Base-by-base conservation (phyloP, 1,139 yeast species). In the Ogataea hybrid region DNA sequence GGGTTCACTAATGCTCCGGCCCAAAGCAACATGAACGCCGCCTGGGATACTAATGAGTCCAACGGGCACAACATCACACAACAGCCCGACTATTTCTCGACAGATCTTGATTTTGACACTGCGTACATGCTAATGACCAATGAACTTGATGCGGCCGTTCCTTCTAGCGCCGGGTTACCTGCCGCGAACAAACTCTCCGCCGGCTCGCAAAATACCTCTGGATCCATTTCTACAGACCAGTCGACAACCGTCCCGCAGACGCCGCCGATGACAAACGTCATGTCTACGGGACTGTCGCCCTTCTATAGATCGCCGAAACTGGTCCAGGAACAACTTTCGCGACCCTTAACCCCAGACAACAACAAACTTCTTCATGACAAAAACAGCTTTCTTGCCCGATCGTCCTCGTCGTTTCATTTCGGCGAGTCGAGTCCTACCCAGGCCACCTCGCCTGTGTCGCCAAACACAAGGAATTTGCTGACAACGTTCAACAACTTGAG, bases 91-190 rank as follows among this genome's bases (percentile, higher is more conserved):
- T 51, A 48, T 23, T 53, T 53, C 32, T 44, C 53, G 1, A 32
- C 54, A 3, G 61, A 58, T 36, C 44, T 59, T 34, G 64, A 60
- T 33, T 60, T 60, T 39, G 64, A 60, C 31, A 58, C 63, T 2
- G 64, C 64, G 2, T 60, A 60, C 36, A 44, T 52, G 53, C 49
- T 59, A 27, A 58, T 60, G 54, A 53, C 55, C 5, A 56, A 49
- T 14, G 57, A 53, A n/a, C 23, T 48, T 14, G 44, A 38, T 31
- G 35, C 44, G n/a, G 39, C 18, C 5, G 42, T 46, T 9, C 28
- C 31, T 22, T 35, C 44, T 15, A 16, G 21, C 5, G 12, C 30
- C 41, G 35, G 32, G 30, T 12, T 12, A 35, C 12, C 20, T 32
- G 8, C 10, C 36, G 31, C 39, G 36, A 17, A 10, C 14, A 29